Conservation (phyloP, 495 filamentous ascomycete species). For the Penicillium verhagenii region DNA sequence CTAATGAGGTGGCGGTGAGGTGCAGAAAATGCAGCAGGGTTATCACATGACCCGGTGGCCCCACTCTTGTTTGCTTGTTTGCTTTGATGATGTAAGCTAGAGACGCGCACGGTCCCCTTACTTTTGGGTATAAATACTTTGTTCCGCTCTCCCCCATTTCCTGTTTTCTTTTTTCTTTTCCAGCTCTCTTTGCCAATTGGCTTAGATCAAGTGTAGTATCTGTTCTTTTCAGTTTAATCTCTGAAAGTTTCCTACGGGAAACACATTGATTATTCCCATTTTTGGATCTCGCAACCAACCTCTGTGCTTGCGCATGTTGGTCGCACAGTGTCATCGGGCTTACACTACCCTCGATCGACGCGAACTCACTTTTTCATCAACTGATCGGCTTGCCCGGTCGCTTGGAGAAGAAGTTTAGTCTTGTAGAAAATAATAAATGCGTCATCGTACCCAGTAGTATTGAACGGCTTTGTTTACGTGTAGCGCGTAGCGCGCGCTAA, state of each 20-base stretch:
- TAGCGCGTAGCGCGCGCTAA: too few species aligned
- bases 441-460: too few species aligned
- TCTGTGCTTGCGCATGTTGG: constrained; percentile 81
- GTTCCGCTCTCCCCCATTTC: constrained; percentile 21
- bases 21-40: too few species aligned
- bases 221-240: constrained; percentile 99
- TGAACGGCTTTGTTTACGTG: too few species aligned
- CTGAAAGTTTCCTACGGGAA: constrained; percentile 64
- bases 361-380: constrained; percentile 68
- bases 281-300: constrained; percentile 58
- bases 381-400: constrained; percentile 54
- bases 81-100: constrained; percentile 23
- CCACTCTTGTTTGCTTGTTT: neutral
- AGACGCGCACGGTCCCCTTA: constrained; percentile 12
- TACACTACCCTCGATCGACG: constrained; percentile 84
- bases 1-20: neutral
- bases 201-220: constrained; percentile 99
- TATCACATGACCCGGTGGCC: neutral
- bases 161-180: constrained; percentile 50
- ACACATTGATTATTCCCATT: constrained; percentile 86
- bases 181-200: constrained; percentile 60
- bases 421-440: neutral
- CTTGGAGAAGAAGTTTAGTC: constrained; percentile 58
- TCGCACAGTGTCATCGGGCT: constrained; percentile 81
- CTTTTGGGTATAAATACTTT: constrained; percentile 30